Base-by-base conservation (phyloP, 495 filamentous ascomycete genomes). In the Aspergillus sclerotioniger region DNA sequence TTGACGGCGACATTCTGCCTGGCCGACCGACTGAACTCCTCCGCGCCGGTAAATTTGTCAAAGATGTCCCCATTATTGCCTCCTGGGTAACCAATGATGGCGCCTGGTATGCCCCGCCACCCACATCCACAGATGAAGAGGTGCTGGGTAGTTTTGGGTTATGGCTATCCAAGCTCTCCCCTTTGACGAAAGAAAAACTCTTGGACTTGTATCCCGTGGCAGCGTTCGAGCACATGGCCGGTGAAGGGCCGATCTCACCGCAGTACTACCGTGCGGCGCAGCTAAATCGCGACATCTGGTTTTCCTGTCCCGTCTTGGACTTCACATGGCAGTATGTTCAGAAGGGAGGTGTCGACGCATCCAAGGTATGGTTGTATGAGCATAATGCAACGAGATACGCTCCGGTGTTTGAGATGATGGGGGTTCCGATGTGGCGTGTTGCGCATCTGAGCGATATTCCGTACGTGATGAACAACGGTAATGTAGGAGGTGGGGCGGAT, bases 361-460 rank as follows among this genome's bases (percentile, higher is more conserved):
- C 53, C 6, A 49, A 71, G 29, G 66, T 77, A 15, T 74, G 72
- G 44, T 51, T 80, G 3, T 78, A 73, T 50, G 64, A 71, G 32
- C 67, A 67, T 63, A 80, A 81, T 57, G 67, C 74, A 35, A 81
- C 79, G 5, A 67, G 73, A 31, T 71, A 68, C 41, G 61, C 66
- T 9, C 67, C 71, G 0, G 62, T 74, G 2, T 62, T 73, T 8
- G 51, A 63, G 7, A 51, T 33, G 12, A 51, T 73, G 60, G 67
- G 69, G 9, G 59, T 68, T 2, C 58, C 67, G 3, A 69, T 71
- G 25, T 68, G 74, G 50, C 66, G 75, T 46, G 73, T 77, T 1
- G 58, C 72, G 8, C 80, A 81, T 56, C 69, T 73, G 1, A 70
- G 72, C 15, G 77, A 82, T 53, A 71, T 81, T 31, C 71, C 76